Evolutionary conservation across 83 land plant species (phyloP).

Genomic region (Picea mariana): DNA sequence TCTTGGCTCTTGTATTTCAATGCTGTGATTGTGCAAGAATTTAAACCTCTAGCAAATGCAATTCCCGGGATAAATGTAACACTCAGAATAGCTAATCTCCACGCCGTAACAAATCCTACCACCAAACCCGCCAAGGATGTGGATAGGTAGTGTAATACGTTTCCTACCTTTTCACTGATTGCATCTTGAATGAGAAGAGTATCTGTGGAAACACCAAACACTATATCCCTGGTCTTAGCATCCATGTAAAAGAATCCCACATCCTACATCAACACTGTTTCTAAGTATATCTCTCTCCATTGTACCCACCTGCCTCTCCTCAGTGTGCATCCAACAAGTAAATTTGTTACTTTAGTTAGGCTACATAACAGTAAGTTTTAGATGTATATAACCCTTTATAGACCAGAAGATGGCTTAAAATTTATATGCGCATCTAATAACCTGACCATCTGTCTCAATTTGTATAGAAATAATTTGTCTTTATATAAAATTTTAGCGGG

Average conservation of each 20-base stretch:
- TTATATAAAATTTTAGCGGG: no score
- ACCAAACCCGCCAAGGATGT: slow-evolving; percentile 51
- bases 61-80: slow-evolving; percentile 46
- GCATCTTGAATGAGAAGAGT: slow-evolving; percentile 34
- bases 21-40: slow-evolving; percentile 68
- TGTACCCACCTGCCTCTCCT: slow-evolving; percentile 73
- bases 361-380: no score
- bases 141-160: slow-evolving; percentile 75
- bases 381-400: no score
- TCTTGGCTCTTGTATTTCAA: slow-evolving; percentile 66
- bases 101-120: no score
- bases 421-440: no score
- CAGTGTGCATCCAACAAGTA: slow-evolving; percentile 32
- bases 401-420: no score
- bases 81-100: slow-evolving; percentile 36
- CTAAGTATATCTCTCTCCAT: slow-evolving; percentile 22
- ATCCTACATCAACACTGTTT: slow-evolving; percentile 74
- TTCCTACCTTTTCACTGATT: slow-evolving; percentile 93
- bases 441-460: no score
- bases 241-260: slow-evolving; percentile 92
- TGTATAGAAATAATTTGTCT: no score
- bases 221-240: slow-evolving; percentile 79
- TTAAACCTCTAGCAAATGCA: slow-evolving; percentile 82
- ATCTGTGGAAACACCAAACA: slow-evolving; percentile 77
- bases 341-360: no score